Percentiles rank a stretch among this genome's conserved stretches.
Evolutionary conservation across 1,139 yeast species (phyloP).

Genomic region (Sugiyamaella pinicola): DNA sequence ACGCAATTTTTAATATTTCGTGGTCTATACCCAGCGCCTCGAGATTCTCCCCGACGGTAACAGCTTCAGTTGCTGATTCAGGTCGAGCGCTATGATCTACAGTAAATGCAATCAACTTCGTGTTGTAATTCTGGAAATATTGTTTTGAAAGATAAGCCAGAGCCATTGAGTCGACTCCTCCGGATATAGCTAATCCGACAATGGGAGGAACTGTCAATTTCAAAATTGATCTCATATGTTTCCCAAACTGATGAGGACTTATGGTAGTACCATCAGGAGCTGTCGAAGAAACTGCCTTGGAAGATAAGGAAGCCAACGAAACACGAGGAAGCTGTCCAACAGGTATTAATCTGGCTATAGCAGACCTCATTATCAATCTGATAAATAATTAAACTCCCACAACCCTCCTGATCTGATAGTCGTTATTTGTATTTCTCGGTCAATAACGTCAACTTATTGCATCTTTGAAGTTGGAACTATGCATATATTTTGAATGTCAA

Average conservation of each 20-base stretch:
- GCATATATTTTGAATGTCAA: too few species aligned
- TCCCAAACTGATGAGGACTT: constrained; percentile 17
- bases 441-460: not conserved
- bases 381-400: not conserved
- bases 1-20: constrained; percentile 44
- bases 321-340: not conserved
- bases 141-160: constrained; percentile 52
- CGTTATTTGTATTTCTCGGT: too few species aligned
- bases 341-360: not conserved
- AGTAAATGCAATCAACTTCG: constrained; percentile 52
- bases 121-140: constrained; percentile 38
- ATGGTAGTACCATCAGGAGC: too few species aligned
- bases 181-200: constrained; percentile 59
- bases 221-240: constrained; percentile 17
- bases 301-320: too few species aligned
- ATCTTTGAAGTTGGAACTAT: too few species aligned
- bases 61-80: constrained; percentile 54
- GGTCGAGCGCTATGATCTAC: constrained; percentile 59
- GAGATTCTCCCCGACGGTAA: constrained; percentile 44
- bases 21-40: constrained; percentile 49
- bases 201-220: constrained; percentile 24
- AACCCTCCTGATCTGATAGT: not conserved
- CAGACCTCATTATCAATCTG: not conserved
- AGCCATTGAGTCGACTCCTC: constrained; percentile 84
- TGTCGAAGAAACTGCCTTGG: too few species aligned